Percentiles rank a stretch among this genome's conserved stretches.
phyloP scores from a whole-genome alignment of 2,329 filamentous ascomycete species.

The Endothia cerciana region DNA sequence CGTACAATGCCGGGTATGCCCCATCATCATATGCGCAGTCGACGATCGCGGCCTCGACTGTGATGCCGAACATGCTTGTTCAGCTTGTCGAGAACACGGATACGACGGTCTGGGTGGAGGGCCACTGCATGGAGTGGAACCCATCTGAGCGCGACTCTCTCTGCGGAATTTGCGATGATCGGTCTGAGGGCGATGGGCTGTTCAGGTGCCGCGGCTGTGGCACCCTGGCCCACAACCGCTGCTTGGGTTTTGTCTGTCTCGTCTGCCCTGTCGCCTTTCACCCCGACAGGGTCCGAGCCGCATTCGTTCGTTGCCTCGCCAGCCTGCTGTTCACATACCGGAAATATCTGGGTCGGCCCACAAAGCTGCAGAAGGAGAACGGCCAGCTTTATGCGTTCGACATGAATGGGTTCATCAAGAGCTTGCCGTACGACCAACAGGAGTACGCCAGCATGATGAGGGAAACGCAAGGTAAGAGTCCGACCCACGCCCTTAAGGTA shows the following conservation, averaged over 20 bases:
- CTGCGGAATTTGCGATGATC: conserved; percentile 79
- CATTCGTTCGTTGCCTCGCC: conserved; percentile 68
- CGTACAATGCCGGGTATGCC: conserved; percentile 70
- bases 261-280: conserved; percentile 67
- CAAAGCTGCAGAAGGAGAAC: conserved; percentile 62
- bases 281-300: conserved; percentile 62
- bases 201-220: conserved; percentile 74
- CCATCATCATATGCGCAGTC: conserved; percentile 85
- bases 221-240: conserved; percentile 60
- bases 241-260: conserved; percentile 65
- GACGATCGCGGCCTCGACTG: conserved; percentile 82
- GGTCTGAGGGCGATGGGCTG: conserved; percentile 70
- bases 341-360: conserved; percentile 63
- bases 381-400: conserved; percentile 67
- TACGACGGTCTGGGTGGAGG: conserved; percentile 81
- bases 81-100: conserved; percentile 80
- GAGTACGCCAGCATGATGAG: conserved; percentile 67
- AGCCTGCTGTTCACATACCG: conserved; percentile 69
- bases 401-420: conserved; percentile 67
- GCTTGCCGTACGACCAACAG: conserved; percentile 67
- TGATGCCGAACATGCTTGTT: conserved; percentile 83
- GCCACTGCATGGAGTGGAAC: conserved; percentile 76
- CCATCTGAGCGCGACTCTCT: conserved; percentile 60
- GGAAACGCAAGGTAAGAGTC: conserved; percentile 64
- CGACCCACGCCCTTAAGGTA: background rate